Conservation (phyloP, 176 grass and related monocot species). For the Juncus effusus region DNA sequence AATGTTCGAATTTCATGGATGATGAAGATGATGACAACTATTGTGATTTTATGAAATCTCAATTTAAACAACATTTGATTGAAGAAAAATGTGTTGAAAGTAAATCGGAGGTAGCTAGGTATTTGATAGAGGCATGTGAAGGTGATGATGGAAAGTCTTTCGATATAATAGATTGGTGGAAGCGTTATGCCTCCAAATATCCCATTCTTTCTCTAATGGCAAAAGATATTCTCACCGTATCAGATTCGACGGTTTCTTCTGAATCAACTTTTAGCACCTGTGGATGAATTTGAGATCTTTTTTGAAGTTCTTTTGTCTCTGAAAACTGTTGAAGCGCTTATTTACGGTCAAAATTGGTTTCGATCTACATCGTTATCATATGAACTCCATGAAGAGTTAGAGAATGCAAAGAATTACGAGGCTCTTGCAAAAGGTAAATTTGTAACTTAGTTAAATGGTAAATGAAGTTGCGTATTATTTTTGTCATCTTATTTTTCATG, state of each 20-base stretch:
- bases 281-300: constrained; percentile 6
- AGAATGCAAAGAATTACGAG: constrained; percentile 20
- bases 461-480: too few species aligned
- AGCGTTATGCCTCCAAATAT: constrained; percentile 11
- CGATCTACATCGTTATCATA: background rate
- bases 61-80: constrained; percentile 21
- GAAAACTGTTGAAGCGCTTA: constrained; percentile 2
- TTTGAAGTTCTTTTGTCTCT: constrained; percentile 12
- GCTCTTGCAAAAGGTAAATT: background rate
- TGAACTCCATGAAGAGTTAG: constrained; percentile 13
- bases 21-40: background rate
- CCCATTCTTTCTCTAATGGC: constrained; percentile 16
- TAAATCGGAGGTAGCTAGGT: background rate
- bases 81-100: background rate
- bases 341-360: constrained; percentile 7
- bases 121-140: background rate
- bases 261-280: constrained; percentile 18
- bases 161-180: constrained; percentile 24
- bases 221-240: constrained; percentile 11
- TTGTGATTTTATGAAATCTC: constrained; percentile 6
- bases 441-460: too few species aligned
- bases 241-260: constrained; percentile 16
- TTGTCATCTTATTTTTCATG: too few species aligned
- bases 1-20: background rate
- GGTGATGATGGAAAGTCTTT: constrained; percentile 11